Base-by-base conservation (phyloP, 176 grass and related monocot genomes). In the Bolboschoenus planiculmis region DNA sequence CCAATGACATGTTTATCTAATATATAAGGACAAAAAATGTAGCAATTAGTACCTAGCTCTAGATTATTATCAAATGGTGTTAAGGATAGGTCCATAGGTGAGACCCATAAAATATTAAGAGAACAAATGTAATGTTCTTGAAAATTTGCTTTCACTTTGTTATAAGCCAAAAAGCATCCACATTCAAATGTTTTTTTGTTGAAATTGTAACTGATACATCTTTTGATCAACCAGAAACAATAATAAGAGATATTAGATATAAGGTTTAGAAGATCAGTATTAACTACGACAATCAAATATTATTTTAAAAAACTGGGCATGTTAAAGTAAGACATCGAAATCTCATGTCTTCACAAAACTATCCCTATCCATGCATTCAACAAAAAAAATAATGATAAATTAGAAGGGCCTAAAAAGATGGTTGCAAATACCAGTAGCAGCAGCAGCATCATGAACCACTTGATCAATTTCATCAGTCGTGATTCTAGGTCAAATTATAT, bases 381-480 rank as follows among this genome's bases (percentile, higher is more conserved):
- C 15, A 65, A 65, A 56, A 1, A 55, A 58, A 63, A 75, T 30
- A 2, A 24, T 11, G 7, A 29, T 29, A 50, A 75, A 50, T 75
- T 8, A 10, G 11, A 15, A 74, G 26, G 72, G 30, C 35, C 20
- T 43, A 77, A 23, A 44, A 56, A 68, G 57, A 46, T 56, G 26
- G 77, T 84, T 5, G 31, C 51, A 59, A 77, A 58, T 76, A 95
- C 96, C 96, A 81, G 87, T 87, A 84, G 90, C 86, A 90, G 95
- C 89, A 78, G 96, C 93, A 73, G 92, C 86, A 73, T 99, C 86
- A 85, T 99, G 96, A 93, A 95, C 90, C 29, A 99, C 93, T 85
- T 84, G 82, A 93, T 99, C 96, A 88, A 99, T 99, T 90, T 99
- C 91, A 87, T 99, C 96, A 53, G 96, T 93, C 23, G 96, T 99